These are phyloP conservation scores for Coemansia sp. DNA, from an alignment of 192 early-diverging fungal genomes.

Conservation along the genomic window DNA sequence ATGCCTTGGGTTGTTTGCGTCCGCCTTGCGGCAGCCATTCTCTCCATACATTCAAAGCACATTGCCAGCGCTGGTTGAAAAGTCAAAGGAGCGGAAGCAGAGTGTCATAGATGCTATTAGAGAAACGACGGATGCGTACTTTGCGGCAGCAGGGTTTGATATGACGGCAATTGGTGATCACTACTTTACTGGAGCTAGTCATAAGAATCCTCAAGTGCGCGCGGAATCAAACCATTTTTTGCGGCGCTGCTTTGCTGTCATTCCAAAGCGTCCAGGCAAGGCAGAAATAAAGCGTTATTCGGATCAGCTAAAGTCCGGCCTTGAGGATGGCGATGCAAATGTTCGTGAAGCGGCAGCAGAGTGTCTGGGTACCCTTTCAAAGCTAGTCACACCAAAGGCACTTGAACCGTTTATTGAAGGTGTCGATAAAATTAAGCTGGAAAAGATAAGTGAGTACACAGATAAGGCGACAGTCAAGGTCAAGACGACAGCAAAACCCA, in stretches of 20 bases:
- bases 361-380: constrained; percentile 87
- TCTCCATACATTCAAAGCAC: constrained; percentile 74
- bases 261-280: constrained; percentile 72
- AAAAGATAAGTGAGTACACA: constrained; percentile 84
- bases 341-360: constrained; percentile 86
- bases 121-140: constrained; percentile 82
- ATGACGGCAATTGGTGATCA: constrained; percentile 78
- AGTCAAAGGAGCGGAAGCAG: constrained; percentile 94
- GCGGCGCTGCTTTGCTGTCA: constrained; percentile 71
- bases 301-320: constrained; percentile 73
- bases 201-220: constrained; percentile 95
- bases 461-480: constrained; percentile 85
- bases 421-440: constrained; percentile 84
- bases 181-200: constrained; percentile 61
- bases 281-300: constrained; percentile 75
- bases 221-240: constrained; percentile 76
- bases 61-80: constrained; percentile 76
- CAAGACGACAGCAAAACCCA: constrained; percentile 58
- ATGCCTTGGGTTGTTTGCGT: constrained; percentile 79
- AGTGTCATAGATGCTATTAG: constrained; percentile 83
- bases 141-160: constrained; percentile 58
- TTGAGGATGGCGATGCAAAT: constrained; percentile 82
- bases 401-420: constrained; percentile 75
- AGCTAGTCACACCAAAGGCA: constrained; percentile 78
- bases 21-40: constrained; percentile 78